Evolutionary conservation across 257 asterid genomes (phyloP), one percentile per base, ranked within the genome.

Genomic region (Misopates orontium): DNA sequence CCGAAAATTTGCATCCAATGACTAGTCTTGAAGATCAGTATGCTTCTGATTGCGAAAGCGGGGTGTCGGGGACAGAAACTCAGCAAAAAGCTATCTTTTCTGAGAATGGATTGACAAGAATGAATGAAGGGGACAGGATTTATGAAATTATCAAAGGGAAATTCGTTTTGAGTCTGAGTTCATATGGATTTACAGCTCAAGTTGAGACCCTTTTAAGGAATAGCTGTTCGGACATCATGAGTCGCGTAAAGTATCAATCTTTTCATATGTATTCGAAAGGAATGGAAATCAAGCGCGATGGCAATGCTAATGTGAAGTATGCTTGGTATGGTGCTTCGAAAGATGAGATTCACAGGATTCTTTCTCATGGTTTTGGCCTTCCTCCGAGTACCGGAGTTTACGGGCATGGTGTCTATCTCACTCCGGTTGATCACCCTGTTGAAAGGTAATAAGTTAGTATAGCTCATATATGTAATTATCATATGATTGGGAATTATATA

Each of bases 271-370:
- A 78, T 13, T 62, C 81, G 16, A 75, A 22, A 64, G 90, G 90
- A 10, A 56, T 79, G 69, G 83, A 71, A 48, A 61, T 41, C 5
- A 85, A 77, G 52, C 70, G 80, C 22, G 71, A 71, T 0, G 89
- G 89, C 63, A 58, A 79, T 58, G 78, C 81, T 2, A 77, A 81
- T 58, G 81, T 72, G 71, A 80, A 65, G 71, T 85, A 79, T 18
- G 87, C 80, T 31, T 85, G 90, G 93, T 81, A 41, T 50, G 84
- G 90, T 31, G 89, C 76, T 24, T 71, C 89, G 4, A 75, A 66
- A 76, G 55, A 55, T 45, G 85, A 83, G 42, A 70, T 83, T 10
- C 11, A 48, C 17, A 21, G 10, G 4, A 64, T 85, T 52, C 20
- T 83, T 45, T 42, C 44, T 0, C 73, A 79, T 25, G 93, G 93